Conservation (phyloP, 2,329 filamentous ascomycete genomes). For the Xylaria multiplex region DNA sequence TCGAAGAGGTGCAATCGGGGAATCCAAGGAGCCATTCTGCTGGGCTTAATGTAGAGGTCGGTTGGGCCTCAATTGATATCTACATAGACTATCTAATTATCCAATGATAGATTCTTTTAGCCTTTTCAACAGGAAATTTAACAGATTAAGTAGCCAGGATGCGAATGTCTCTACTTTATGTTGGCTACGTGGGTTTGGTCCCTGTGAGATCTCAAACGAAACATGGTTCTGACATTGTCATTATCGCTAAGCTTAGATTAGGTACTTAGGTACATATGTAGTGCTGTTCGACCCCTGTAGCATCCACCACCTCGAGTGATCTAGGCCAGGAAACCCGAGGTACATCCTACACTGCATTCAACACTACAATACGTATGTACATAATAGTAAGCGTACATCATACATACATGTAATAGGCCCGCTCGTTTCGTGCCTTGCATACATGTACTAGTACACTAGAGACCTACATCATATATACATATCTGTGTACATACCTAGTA, state of each 20-base stretch:
- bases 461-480: too few species aligned
- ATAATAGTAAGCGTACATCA: too few species aligned
- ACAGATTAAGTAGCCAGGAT: too few species aligned
- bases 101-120: not conserved
- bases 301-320: slow-evolving; percentile 8
- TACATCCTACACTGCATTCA: too few species aligned
- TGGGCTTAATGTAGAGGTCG: not conserved
- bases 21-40: slow-evolving; percentile 54
- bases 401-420: too few species aligned
- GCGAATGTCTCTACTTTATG: too few species aligned
- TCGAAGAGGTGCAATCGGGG: slow-evolving; percentile 73
- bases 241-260: slow-evolving; percentile 3
- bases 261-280: too few species aligned
- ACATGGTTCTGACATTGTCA: slow-evolving; percentile 8
- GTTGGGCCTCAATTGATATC: not conserved
- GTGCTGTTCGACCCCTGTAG: slow-evolving; percentile 9
- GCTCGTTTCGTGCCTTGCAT: too few species aligned
- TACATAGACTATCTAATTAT: not conserved
- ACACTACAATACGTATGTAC: too few species aligned
- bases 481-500: too few species aligned
- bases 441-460: too few species aligned
- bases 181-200: not conserved
- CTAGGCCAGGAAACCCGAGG: slow-evolving; percentile 13
- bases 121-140: not conserved
- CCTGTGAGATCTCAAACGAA: slow-evolving; percentile 6